A percentile compares a stretch with the other conserved stretches of the same genome.
These are phyloP conservation scores for Aspergillus felis DNA, from an alignment of 2,329 filamentous ascomycete genomes.

Conservation along the genomic window DNA sequence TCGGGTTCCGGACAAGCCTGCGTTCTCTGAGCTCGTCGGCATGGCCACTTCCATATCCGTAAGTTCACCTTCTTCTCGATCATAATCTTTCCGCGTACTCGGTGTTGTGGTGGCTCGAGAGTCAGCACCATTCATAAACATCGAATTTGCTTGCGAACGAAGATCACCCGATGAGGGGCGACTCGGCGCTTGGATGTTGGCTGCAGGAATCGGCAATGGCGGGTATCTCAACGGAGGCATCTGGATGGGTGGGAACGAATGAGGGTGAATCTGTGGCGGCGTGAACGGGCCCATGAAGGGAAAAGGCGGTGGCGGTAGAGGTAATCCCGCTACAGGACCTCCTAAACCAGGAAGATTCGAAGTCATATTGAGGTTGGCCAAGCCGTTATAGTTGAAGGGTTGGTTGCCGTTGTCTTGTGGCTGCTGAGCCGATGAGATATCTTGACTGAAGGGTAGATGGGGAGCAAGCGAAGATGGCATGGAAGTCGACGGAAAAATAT, in stretches of 20 bases:
- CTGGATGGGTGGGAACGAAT: conserved; percentile 32
- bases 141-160: conserved; percentile 10
- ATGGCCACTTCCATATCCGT: conserved; percentile 59
- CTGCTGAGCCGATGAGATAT: conserved; percentile 21
- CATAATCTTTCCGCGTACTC: conserved; percentile 34
- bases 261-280: conserved; percentile 24
- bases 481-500: conserved; percentile 19
- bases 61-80: conserved; percentile 71
- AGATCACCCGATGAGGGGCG: conserved; percentile 7
- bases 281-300: conserved; percentile 32
- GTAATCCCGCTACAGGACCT: conserved; percentile 15
- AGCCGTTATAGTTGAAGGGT: conserved; percentile 20
- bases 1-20: background rate
- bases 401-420: conserved; percentile 11
- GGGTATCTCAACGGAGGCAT: conserved; percentile 21
- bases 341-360: conserved; percentile 29
- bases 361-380: conserved; percentile 23
- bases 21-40: background rate
- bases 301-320: conserved; percentile 28
- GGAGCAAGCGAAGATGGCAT: conserved; percentile 23
- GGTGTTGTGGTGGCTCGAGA: conserved; percentile 16
- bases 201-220: conserved; percentile 16
- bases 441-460: conserved; percentile 22
- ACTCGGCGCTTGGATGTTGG: conserved; percentile 8
- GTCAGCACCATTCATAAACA: conserved; percentile 7